Evolutionary conservation across 1,284 basidiomycete species (phyloP), one percentile per base, ranked within the genome.

Genomic region (Fomitopsis pinicola): DNA sequence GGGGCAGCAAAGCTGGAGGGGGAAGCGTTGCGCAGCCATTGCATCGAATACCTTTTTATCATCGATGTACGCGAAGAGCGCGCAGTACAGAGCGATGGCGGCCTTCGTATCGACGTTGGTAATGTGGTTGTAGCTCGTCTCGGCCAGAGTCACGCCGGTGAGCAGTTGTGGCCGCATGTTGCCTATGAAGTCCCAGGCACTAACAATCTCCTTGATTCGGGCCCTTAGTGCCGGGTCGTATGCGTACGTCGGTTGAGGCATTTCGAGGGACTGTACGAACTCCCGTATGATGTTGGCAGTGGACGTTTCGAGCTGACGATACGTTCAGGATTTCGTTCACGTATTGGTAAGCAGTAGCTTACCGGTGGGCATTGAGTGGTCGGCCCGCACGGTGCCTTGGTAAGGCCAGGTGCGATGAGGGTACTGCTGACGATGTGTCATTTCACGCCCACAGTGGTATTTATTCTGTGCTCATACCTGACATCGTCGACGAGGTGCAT

Each of bases 91-190:
- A 6, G 50, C 52, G 30, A 62, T 59, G 2, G 19, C 33, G 26
- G 56, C 46, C 38, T 45, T 59, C 3, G 55, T 33, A 17, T 62
- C 46, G 17, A 57, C 30, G 58, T 53, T 42, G 44, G 44, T 36
- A 45, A 62, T 58, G 30, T 62, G 58, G n/a, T 10, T 42, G 36
- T 59, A 62, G 19, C 58, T 54, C 15, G 58, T 57, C 26, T 45
- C 52, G 33, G 48, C 38, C 2, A 59, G 12, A 3, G 53, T 46
- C 17, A 62, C 9, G 2, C 53, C 58, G 1, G 55, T 53, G 14
- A 42, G 17, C 12, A 62, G 48, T 30, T 59, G 45, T 2, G 45
- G 46, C n/a, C 46, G 58, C 9, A 57, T 57, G 17, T 19, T 2
- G 12, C 45, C 42, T 22, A 42, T 45, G 53, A 38, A 56, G n/a